These are phyloP conservation scores for Diaporthe destruens DNA, from an alignment of 2,329 filamentous ascomycete species.

Conservation along the genomic window DNA sequence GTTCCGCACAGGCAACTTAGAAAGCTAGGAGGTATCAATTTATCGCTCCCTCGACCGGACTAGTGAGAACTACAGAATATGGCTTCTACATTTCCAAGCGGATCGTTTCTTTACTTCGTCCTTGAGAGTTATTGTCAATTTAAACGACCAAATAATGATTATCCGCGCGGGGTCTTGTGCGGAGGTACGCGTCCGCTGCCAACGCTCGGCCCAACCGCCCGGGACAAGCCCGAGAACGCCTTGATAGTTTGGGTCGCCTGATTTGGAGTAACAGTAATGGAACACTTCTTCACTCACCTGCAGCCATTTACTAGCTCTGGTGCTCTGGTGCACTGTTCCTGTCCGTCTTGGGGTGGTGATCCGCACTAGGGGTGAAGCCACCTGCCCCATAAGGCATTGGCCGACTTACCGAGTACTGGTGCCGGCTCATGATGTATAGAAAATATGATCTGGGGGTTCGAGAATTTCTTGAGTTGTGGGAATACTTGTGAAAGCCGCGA, in stretches of 20 bases:
- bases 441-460: not conserved
- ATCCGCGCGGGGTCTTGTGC: conserved; percentile 27
- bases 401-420: not conserved
- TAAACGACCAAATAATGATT: not conserved
- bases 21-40: no score
- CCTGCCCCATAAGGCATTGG: conserved; percentile 5
- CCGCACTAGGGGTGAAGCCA: conserved; percentile 3
- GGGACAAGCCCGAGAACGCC: conserved; percentile 12
- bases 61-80: not conserved
- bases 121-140: not conserved
- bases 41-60: no score
- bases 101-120: not conserved
- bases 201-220: not conserved
- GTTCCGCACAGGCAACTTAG: no score
- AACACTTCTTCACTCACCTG: conserved; percentile 2
- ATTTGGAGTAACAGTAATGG: conserved; percentile 28
- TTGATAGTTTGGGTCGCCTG: conserved; percentile 6
- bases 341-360: conserved; percentile 9
- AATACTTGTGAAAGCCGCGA: not conserved
- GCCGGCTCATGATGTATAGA: not conserved
- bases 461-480: not conserved
- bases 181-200: conserved; percentile 1
- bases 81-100: not conserved
- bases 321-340: not conserved
- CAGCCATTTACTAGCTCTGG: conserved; percentile 5